Evolutionary conservation across 2,329 filamentous ascomycete genomes (phyloP).

Genomic region (Ascochyta pisi): DNA sequence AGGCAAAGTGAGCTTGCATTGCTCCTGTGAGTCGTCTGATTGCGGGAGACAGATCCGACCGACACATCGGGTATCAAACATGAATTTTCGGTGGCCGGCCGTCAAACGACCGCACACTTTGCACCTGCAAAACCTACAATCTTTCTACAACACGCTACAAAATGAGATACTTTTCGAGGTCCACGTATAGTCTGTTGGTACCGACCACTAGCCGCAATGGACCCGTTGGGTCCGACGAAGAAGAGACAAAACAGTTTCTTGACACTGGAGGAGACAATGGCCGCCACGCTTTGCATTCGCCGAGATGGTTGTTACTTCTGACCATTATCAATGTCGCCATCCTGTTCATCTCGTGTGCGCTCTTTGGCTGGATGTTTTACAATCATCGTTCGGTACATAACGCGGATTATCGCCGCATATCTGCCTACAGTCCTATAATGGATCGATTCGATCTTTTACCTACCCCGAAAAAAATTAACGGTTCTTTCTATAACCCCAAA

Average conservation of each 20-base stretch:
- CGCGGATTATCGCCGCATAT: slow-evolving; percentile 9
- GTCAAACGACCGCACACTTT: too few species aligned
- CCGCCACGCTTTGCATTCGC: too few species aligned
- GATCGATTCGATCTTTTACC: slow-evolving; percentile 12
- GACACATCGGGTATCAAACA: neutral
- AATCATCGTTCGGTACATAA: slow-evolving; percentile 6
- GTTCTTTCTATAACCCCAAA: slow-evolving; percentile 5
- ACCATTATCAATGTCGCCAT: neutral
- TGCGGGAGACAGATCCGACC: neutral
- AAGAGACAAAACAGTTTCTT: neutral
- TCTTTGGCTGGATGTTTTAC: neutral
- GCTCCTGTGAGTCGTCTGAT: neutral
- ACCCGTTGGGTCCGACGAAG: neutral
- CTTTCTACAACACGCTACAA: neutral
- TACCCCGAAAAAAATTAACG: slow-evolving; percentile 10
- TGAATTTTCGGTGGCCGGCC: neutral
- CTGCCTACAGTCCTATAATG: slow-evolving; percentile 14
- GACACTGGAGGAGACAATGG: neutral
- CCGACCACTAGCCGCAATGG: neutral
- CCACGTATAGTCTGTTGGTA: neutral
- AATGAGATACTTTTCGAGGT: neutral
- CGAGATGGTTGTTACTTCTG: neutral
- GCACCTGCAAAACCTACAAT: neutral
- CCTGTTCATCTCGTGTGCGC: neutral
- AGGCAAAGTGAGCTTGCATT: neutral